phyloP scores from a whole-genome alignment of 305 asterid genomes.

The Ilex paraguariensis region DNA sequence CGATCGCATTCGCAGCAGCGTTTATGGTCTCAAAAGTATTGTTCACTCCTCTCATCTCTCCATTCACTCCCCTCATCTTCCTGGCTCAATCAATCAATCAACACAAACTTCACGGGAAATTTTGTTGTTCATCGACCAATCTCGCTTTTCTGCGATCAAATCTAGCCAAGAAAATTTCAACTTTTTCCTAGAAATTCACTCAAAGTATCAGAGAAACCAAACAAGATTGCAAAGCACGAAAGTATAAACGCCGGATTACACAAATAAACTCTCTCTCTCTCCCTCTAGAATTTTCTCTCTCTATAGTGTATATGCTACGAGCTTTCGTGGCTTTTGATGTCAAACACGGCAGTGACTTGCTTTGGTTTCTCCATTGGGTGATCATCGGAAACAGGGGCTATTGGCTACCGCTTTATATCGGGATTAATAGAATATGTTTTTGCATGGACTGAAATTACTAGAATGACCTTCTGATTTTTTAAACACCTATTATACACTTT shows the following conservation, averaged over 20 bases:
- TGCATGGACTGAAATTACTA: too few relatives aligned
- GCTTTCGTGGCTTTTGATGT: slow-evolving; percentile 21
- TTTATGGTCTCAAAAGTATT: slow-evolving; percentile 62
- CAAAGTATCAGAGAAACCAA: not conserved
- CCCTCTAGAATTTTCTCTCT: not conserved
- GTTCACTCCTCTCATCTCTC: slow-evolving; percentile 21
- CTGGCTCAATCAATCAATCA: slow-evolving; percentile 5
- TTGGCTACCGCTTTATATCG: too few relatives aligned
- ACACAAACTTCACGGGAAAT: not conserved
- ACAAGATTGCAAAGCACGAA: slow-evolving; percentile 14
- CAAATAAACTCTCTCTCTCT: not conserved
- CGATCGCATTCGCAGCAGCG: slow-evolving; percentile 95
- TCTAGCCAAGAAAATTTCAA: not conserved
- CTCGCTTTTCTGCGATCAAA: slow-evolving; percentile 15
- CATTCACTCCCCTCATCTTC: too few relatives aligned
- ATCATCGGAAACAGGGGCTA: too few relatives aligned
- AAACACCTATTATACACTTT: too few relatives aligned
- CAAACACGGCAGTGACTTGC: slow-evolving; percentile 40
- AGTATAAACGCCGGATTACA: slow-evolving; percentile 1
- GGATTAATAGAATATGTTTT: too few relatives aligned
- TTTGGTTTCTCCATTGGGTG: slow-evolving; percentile 8
- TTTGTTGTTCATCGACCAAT: slow-evolving; percentile 1
- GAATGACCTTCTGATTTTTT: too few relatives aligned
- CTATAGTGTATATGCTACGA: too few relatives aligned
- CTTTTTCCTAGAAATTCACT: too few relatives aligned